Percentiles rank a stretch among this genome's conserved stretches.
Conservation (phyloP, 345 rosid species). For the Acer campestre region DNA sequence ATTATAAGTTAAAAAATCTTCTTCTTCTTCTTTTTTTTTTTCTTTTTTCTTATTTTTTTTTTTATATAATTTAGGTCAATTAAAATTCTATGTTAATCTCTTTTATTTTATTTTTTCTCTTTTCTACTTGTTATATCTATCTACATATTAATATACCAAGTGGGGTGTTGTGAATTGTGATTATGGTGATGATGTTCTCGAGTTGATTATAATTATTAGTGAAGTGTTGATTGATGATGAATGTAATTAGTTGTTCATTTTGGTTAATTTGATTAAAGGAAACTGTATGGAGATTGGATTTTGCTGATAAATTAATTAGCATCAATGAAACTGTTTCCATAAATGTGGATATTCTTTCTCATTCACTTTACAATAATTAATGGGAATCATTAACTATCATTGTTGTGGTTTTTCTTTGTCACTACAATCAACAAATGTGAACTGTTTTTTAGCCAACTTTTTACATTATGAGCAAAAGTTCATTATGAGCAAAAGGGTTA, state of each 20-base stretch:
- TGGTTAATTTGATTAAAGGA: slow-evolving; percentile 34
- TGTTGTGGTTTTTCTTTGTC: neutral
- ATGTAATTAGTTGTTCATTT: slow-evolving; percentile 16
- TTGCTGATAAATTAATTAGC: neutral
- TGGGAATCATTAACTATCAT: slow-evolving; percentile 6
- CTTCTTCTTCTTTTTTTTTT: no score
- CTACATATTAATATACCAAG: slow-evolving; percentile 14
- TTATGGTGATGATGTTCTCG: neutral
- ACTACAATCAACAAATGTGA: neutral
- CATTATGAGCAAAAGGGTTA: no score
- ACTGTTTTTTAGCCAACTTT: neutral
- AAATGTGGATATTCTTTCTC: neutral
- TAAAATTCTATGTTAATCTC: neutral
- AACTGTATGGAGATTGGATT: slow-evolving; percentile 10
- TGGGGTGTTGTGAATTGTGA: slow-evolving; percentile 17
- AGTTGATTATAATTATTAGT: slow-evolving; percentile 11
- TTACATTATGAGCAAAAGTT: no score
- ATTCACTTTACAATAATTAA: neutral
- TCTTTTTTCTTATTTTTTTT: no score
- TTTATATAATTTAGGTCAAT: slow-evolving; percentile 1
- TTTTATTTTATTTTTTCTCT: neutral
- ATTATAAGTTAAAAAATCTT: neutral
- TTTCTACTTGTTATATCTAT: neutral
- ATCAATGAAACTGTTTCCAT: neutral
- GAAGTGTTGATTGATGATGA: neutral